phyloP scores from a whole-genome alignment of 345 rosid genomes.

The Linum lewisii region DNA sequence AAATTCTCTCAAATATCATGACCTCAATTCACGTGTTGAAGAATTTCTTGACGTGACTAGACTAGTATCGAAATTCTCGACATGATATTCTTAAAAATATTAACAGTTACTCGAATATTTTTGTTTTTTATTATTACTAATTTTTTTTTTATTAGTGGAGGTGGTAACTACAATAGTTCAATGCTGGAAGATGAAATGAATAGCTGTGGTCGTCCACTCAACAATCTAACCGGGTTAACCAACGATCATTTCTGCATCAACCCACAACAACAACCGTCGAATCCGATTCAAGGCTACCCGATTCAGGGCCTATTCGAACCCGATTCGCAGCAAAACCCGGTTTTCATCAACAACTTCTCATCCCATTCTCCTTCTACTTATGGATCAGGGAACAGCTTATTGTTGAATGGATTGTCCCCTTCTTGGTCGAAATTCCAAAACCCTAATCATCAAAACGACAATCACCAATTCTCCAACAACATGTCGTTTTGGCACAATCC shows the following conservation, averaged over 20 bases:
- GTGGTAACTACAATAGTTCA: constrained; percentile 16
- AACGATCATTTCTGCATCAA: no score
- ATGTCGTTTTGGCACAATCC: constrained; percentile 19
- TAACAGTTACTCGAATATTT: no score
- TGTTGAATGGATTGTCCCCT: constrained; percentile 13
- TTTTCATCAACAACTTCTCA: constrained; percentile 15
- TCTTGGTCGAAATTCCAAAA: constrained; percentile 15
- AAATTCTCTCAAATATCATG: no score
- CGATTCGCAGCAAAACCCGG: constrained; percentile 9
- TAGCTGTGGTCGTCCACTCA: neutral
- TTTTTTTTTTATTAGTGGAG: constrained; percentile 3
- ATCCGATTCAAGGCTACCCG: neutral
- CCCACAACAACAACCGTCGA: no score
- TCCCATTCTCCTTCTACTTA: constrained; percentile 8
- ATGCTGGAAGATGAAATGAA: constrained; percentile 22
- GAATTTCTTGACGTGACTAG: no score
- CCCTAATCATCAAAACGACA: constrained; percentile 16
- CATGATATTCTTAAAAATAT: no score
- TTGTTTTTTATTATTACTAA: neutral
- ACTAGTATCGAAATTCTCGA: no score
- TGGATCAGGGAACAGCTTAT: constrained; percentile 7
- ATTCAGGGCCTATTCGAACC: constrained; percentile 18
- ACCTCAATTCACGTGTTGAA: no score
- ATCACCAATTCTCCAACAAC: constrained; percentile 9
- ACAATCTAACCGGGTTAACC: no score